Conservation (phyloP, 495 filamentous ascomycete species). For the Neurospora sp. region DNA sequence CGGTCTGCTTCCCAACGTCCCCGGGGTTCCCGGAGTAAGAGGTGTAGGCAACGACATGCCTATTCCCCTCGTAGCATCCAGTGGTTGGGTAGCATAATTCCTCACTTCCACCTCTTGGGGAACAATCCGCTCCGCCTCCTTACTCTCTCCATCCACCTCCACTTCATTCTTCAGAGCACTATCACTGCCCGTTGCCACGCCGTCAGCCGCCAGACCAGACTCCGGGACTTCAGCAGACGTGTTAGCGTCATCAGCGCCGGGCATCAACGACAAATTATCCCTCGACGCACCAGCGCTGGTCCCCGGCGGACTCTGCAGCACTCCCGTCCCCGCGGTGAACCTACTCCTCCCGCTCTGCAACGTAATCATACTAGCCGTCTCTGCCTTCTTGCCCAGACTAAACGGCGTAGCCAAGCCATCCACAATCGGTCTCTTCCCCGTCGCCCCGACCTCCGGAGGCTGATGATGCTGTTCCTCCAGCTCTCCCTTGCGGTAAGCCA, state of each 20-base stretch:
- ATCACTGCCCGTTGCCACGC: too few species aligned
- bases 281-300: constrained; percentile 1
- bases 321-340: not conserved
- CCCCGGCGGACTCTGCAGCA: constrained; percentile 17
- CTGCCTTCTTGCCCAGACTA: constrained; percentile 31
- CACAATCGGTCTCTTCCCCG: constrained; percentile 37
- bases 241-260: constrained; percentile 12
- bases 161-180: not conserved
- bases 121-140: not conserved
- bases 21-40: not conserved
- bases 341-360: constrained; percentile 9
- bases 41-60: constrained; percentile 7
- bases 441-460: constrained; percentile 23
- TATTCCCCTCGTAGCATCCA: not conserved
- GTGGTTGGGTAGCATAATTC: not conserved
- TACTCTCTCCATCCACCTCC: not conserved
- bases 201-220: too few species aligned
- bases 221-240: not conserved
- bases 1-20: constrained; percentile 14
- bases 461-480: not conserved
- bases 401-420: constrained; percentile 44
- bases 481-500: constrained; percentile 19
- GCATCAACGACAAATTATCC: not conserved
- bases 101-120: not conserved
- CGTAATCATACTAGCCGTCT: constrained; percentile 47